A percentile compares a stretch with the other conserved stretches of the same genome.
Evolutionary conservation across 129 eudicot genomes (phyloP).

Genomic region (Solidago caesia): DNA sequence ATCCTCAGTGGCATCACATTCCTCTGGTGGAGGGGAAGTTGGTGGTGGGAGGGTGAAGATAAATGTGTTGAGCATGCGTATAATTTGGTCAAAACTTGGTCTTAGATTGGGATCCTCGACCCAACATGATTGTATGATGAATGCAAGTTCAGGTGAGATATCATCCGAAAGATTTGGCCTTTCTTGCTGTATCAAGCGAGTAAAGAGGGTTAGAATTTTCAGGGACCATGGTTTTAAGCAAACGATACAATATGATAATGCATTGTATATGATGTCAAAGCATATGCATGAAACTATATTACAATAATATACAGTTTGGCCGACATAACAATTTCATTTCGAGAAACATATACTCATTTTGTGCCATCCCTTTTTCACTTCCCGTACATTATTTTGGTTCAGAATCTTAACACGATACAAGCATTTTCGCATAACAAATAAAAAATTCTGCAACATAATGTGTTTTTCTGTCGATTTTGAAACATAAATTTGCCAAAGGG

Average conservation of each 20-base stretch:
- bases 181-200: conserved; percentile 71
- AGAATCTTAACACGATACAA: too few relatives aligned
- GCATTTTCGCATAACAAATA: too few relatives aligned
- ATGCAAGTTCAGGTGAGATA: conserved; percentile 69
- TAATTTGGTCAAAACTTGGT: conserved; percentile 89
- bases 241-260: neutral
- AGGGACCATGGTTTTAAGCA: neutral
- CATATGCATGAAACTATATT: neutral
- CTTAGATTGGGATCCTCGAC: conserved; percentile 91
- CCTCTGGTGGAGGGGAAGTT: conserved; percentile 45
- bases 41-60: conserved; percentile 69
- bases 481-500: too few relatives aligned
- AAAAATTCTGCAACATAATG: too few relatives aligned
- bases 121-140: conserved; percentile 94
- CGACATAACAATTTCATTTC: neutral
- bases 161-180: conserved; percentile 79
- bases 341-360: neutral
- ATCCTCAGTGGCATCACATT: conserved; percentile 39
- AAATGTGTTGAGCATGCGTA: conserved; percentile 80
- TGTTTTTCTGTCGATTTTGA: too few relatives aligned
- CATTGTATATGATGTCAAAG: conserved; percentile 1
- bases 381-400: too few relatives aligned
- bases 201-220: conserved; percentile 17
- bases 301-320: neutral
- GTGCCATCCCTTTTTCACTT: neutral